A percentile compares a stretch with the other conserved stretches of the same genome.
These are phyloP conservation scores for Rugosomyces carneus DNA, from an alignment of 1,284 basidiomycete genomes.

Conservation along the genomic window DNA sequence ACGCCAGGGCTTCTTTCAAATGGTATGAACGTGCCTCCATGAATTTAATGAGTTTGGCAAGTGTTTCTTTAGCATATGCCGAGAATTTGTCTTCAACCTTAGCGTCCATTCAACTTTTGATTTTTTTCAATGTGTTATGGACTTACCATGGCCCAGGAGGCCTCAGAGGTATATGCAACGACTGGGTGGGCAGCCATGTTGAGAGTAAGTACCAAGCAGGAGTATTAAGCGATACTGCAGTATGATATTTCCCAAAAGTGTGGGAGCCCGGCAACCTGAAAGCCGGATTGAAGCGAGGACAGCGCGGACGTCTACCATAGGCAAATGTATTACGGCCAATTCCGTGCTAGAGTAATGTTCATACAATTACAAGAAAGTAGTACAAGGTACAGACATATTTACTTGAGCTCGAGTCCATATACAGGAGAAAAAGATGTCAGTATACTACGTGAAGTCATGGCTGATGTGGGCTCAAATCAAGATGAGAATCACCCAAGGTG, in stretches of 20 bases:
- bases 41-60: slow-evolving; percentile 81
- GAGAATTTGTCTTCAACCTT: slow-evolving; percentile 92
- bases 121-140: background rate
- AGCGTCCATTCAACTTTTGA: slow-evolving; percentile 7
- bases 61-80: slow-evolving; percentile 78
- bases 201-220: slow-evolving; percentile 9
- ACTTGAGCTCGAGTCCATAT: slow-evolving; percentile 5
- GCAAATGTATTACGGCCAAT: slow-evolving; percentile 5
- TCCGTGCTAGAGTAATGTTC: slow-evolving; percentile 3
- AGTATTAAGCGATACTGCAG: background rate
- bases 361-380: slow-evolving; percentile 14
- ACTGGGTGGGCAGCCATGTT: slow-evolving; percentile 60
- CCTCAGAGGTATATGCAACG: slow-evolving; percentile 67
- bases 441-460: slow-evolving; percentile 7
- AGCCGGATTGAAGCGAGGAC: slow-evolving; percentile 15
- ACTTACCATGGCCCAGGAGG: slow-evolving; percentile 76
- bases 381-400: slow-evolving; percentile 8
- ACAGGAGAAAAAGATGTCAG: background rate
- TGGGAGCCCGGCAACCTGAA: slow-evolving; percentile 18
- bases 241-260: background rate
- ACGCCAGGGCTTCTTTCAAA: background rate
- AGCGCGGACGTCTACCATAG: too few species aligned
- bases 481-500: slow-evolving; percentile 36
- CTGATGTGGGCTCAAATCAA: slow-evolving; percentile 29
- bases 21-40: slow-evolving; percentile 57